Percentiles rank a stretch among this genome's conserved stretches.
phyloP scores from a whole-genome alignment of 352 stramenopile genomes.

The Pythium volutum region DNA sequence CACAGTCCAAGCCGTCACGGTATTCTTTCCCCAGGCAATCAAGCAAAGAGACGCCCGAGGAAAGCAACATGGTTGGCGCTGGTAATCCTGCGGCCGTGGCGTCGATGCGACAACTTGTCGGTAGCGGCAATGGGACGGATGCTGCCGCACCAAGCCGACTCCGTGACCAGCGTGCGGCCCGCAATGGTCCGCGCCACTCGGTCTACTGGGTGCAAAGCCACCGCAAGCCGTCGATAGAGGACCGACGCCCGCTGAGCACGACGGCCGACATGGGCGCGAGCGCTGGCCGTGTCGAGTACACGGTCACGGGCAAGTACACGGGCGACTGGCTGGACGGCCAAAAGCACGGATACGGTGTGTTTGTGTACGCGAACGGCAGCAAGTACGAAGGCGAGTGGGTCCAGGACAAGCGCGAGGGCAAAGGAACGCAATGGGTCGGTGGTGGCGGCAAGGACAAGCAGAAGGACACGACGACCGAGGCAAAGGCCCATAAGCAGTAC shows the following conservation, averaged over 20 bases:
- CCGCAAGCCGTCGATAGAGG: conserved; percentile 27
- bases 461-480: conserved; percentile 25
- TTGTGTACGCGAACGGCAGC: conserved; percentile 88
- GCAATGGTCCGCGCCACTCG: conserved; percentile 67
- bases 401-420: conserved; percentile 77
- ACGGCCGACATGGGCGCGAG: conserved; percentile 34
- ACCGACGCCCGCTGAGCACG: not conserved
- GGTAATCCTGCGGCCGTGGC: not conserved
- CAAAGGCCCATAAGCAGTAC: conserved; percentile 76
- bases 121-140: not conserved
- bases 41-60: not conserved
- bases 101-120: conserved; percentile 3
- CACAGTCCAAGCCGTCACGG: too few species aligned
- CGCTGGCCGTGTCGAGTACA: conserved; percentile 47
- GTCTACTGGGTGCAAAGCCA: conserved; percentile 77
- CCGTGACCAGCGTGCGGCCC: conserved; percentile 48
- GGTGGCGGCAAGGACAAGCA: not conserved
- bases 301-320: conserved; percentile 84
- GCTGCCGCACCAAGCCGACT: conserved; percentile 39
- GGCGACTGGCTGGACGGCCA: conserved; percentile 92
- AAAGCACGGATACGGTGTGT: conserved; percentile 90
- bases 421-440: conserved; percentile 74
- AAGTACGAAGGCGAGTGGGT: conserved; percentile 89
- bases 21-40: not conserved
- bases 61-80: conserved; percentile 1